Percentiles rank a stretch among this genome's conserved stretches.
Conservation (phyloP, 2,329 filamentous ascomycete genomes). For the Colletotrichum sp. region DNA sequence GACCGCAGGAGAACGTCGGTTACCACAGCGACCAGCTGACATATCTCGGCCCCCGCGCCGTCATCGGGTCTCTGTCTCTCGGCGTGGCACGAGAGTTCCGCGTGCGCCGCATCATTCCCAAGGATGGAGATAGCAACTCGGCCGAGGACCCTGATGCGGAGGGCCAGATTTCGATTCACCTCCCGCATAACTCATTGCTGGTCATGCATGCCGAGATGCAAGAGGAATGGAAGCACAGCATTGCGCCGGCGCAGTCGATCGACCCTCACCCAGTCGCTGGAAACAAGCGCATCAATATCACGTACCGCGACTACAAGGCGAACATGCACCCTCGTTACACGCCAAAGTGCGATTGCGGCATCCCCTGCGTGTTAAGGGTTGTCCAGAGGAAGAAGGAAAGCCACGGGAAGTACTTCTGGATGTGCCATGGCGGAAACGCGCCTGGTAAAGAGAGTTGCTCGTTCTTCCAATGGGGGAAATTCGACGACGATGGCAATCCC, state of each 20-base stretch:
- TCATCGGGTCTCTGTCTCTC: conserved; percentile 89
- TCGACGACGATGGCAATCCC: conserved; percentile 86
- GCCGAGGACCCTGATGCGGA: conserved; percentile 64
- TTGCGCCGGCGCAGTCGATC: conserved; percentile 76
- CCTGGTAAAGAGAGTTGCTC: conserved; percentile 73
- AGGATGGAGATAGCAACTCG: conserved; percentile 48
- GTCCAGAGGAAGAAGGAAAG: conserved; percentile 81
- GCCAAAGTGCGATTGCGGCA: conserved; percentile 76
- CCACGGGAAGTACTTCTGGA: conserved; percentile 87
- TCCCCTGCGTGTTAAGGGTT: conserved; percentile 74
- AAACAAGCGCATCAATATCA: conserved; percentile 88
- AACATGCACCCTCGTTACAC: conserved; percentile 79
- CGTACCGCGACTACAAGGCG: conserved; percentile 85
- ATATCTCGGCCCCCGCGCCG: conserved; percentile 85
- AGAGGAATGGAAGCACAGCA: conserved; percentile 93
- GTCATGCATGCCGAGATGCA: conserved; percentile 99
- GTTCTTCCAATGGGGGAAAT: conserved; percentile 86
- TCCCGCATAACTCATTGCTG: conserved; percentile 92
- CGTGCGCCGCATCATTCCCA: conserved; percentile 76
- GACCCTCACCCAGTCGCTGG: conserved; percentile 85
- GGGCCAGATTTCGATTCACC: conserved; percentile 90
- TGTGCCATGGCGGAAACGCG: conserved; percentile 81
- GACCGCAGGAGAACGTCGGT: conserved; percentile 81
- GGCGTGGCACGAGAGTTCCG: conserved; percentile 95
- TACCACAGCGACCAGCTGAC: conserved; percentile 94